Evolutionary conservation across 1,139 yeast species (phyloP).

Genomic region (Yamadazyma songkhlaensis): DNA sequence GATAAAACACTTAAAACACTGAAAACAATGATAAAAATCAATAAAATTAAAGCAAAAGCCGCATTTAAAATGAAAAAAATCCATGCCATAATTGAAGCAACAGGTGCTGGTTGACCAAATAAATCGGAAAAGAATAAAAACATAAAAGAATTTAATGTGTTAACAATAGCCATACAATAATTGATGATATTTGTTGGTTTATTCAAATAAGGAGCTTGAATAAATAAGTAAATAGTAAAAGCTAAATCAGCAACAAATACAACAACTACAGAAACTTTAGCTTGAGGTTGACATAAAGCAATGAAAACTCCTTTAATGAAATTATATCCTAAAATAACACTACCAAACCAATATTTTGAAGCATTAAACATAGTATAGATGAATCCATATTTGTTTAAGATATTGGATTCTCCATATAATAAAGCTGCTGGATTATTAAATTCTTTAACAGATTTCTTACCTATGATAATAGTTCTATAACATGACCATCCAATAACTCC

Average conservation of each 20-base stretch:
- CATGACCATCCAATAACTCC: constrained; percentile 58
- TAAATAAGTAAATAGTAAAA: constrained; percentile 56
- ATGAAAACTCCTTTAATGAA: constrained; percentile 62
- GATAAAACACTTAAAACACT: constrained; percentile 55
- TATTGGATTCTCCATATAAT: constrained; percentile 63
- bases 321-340: constrained; percentile 52
- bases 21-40: constrained; percentile 59
- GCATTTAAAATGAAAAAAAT: constrained; percentile 76
- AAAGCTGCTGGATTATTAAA: constrained; percentile 76
- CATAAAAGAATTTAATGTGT: constrained; percentile 66
- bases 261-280: constrained; percentile 66
- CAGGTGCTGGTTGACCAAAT: constrained; percentile 66
- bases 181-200: constrained; percentile 68
- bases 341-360: constrained; percentile 71
- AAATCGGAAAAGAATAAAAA: constrained; percentile 72
- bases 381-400: constrained; percentile 70
- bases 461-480: constrained; percentile 57
- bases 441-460: constrained; percentile 47
- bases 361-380: constrained; percentile 84
- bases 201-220: constrained; percentile 65
- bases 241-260: constrained; percentile 64
- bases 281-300: constrained; percentile 66
- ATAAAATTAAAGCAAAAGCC: constrained; percentile 64
- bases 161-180: constrained; percentile 62
- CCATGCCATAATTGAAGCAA: constrained; percentile 77